These are phyloP conservation scores for Hylodesmum podocarpum DNA, from an alignment of 306 rosid genomes.

Conservation along the genomic window DNA sequence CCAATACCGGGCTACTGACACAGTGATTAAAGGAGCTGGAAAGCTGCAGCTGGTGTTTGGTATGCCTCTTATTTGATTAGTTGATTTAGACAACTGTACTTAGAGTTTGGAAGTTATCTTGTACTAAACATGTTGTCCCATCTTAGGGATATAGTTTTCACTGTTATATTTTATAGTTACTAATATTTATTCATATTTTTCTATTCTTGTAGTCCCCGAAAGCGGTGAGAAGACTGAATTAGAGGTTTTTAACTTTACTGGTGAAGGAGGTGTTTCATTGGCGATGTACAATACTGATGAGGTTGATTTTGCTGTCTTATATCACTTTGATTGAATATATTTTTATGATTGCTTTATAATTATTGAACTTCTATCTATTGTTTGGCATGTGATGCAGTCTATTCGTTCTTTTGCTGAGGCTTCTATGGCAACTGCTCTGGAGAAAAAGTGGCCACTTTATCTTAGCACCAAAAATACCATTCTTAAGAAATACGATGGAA, in stretches of 20 bases:
- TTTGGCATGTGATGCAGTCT: conserved; percentile 56
- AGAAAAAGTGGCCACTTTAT: conserved; percentile 98
- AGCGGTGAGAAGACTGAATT: conserved; percentile 74
- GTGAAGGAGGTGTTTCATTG: conserved; percentile 89
- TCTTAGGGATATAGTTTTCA: neutral
- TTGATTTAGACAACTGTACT: conserved; percentile 5
- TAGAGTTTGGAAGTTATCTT: neutral
- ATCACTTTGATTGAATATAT: conserved; percentile 20
- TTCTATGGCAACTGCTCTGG: conserved; percentile 80
- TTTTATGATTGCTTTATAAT: conserved; percentile 22
- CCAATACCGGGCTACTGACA: conserved; percentile 91
- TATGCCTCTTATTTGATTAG: conserved; percentile 41
- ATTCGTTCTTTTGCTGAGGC: conserved; percentile 91
- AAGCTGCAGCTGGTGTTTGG: conserved; percentile 86
- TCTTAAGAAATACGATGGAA: conserved; percentile 98
- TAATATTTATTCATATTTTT: conserved; percentile 19
- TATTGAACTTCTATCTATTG: conserved; percentile 17
- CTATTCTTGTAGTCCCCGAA: conserved; percentile 65
- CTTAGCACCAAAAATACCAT: conserved; percentile 98
- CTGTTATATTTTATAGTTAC: neutral
- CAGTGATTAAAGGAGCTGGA: conserved; percentile 91
- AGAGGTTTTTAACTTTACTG: conserved; percentile 86
- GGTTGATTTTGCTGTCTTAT: conserved; percentile 52
- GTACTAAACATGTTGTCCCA: neutral
- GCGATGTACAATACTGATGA: conserved; percentile 97